A percentile compares a stretch with the other conserved stretches of the same genome.
Evolutionary conservation across 1,139 yeast species (phyloP).

Genomic region (Suhomyces anneliseae): DNA sequence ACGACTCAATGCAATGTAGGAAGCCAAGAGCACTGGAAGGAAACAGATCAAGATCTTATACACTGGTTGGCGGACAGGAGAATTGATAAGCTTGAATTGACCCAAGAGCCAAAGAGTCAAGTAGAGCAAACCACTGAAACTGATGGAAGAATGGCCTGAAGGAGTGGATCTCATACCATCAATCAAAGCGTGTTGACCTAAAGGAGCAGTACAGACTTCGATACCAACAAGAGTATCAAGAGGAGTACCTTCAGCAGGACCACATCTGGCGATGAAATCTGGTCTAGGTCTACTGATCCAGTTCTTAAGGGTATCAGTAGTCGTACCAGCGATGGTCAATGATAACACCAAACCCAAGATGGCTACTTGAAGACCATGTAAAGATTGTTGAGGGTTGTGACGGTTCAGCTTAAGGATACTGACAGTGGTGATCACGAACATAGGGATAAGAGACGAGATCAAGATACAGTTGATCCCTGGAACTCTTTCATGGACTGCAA

Average conservation of each 20-base stretch:
- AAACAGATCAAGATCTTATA: conserved; percentile 11
- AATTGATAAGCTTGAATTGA: conserved; percentile 40
- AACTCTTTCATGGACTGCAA: conserved; percentile 66
- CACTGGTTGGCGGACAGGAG: conserved; percentile 12
- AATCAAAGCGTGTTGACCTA: conserved; percentile 27
- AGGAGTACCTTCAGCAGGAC: conserved; percentile 43
- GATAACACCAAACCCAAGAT: conserved; percentile 54
- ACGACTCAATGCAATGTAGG: conserved; percentile 53
- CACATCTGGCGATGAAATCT: conserved; percentile 72
- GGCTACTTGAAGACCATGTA: conserved; percentile 47
- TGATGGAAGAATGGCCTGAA: conserved; percentile 46
- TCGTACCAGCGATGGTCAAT: conserved; percentile 39
- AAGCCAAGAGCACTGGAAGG: conserved; percentile 18
- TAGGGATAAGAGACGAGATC: conserved; percentile 42
- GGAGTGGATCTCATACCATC: conserved; percentile 52
- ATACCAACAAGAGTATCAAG: conserved; percentile 39
- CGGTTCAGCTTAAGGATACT: conserved; percentile 28
- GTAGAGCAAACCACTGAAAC: conserved; percentile 42
- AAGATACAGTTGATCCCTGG: conserved; percentile 31
- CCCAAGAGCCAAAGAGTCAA: conserved; percentile 60
- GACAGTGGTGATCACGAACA: conserved; percentile 30
- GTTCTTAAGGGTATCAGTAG: conserved; percentile 67
- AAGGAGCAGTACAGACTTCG: conserved; percentile 43
- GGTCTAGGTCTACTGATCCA: conserved; percentile 85
- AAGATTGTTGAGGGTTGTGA: conserved; percentile 7